A percentile compares a stretch with the other conserved stretches of the same genome.
Evolutionary conservation across 257 asterid genomes (phyloP).

Genomic region (Nemophila menziesii): DNA sequence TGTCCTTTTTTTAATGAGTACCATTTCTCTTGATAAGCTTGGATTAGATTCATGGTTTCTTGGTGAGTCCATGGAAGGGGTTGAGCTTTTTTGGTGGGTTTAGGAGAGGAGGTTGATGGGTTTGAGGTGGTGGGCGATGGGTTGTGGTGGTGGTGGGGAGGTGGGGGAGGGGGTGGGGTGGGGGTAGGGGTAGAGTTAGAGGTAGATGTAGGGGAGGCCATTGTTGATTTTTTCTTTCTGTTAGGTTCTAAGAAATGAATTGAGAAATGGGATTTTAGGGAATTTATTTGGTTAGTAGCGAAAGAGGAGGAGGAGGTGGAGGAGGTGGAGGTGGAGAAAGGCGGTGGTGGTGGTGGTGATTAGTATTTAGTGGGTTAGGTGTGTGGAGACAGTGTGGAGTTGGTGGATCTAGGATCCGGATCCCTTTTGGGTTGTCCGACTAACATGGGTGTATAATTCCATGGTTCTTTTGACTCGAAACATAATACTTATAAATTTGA

Average conservation of each 20-base stretch:
- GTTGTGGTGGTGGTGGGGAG: constrained; percentile 16
- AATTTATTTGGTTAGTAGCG: constrained; percentile 14
- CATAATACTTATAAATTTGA: too few species aligned
- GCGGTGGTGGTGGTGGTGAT: constrained; percentile 10
- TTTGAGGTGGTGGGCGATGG: constrained; percentile 11
- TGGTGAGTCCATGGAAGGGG: constrained; percentile 81
- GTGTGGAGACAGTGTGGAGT: constrained; percentile 13
- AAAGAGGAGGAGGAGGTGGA: constrained; percentile 15
- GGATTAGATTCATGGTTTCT: constrained; percentile 77
- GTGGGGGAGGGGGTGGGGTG: constrained; percentile 10
- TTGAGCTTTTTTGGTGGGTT: constrained; percentile 38
- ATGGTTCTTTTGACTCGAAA: too few species aligned
- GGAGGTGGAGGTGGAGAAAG: constrained; percentile 17
- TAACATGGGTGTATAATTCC: not conserved
- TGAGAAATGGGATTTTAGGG: constrained; percentile 1
- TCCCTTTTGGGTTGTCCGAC: not conserved
- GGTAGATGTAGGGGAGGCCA: constrained; percentile 12
- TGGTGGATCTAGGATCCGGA: not conserved
- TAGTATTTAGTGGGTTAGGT: constrained; percentile 13
- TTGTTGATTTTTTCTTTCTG: not conserved
- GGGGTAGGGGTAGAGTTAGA: not conserved
- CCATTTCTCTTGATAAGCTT: constrained; percentile 85
- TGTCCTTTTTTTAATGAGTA: constrained; percentile 76
- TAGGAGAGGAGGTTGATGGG: constrained; percentile 17
- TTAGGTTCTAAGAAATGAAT: constrained; percentile 1